Evolutionary conservation across 31 red algal species (phyloP).

Genomic region (Odonthalia washingtoniensis): DNA sequence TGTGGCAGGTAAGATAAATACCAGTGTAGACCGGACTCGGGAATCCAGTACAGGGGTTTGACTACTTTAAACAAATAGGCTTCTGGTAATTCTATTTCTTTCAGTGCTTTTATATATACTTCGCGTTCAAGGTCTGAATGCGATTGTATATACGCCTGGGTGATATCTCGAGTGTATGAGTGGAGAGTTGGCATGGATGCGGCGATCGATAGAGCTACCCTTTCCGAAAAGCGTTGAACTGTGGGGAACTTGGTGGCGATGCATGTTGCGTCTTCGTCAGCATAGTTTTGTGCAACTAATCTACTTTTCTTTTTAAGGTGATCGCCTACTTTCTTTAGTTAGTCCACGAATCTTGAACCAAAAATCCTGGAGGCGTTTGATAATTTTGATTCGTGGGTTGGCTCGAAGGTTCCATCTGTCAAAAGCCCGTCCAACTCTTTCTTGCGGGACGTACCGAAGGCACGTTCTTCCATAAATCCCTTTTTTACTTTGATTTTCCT

Average conservation of each 20-base stretch:
- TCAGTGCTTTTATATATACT: background rate
- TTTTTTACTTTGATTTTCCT: too few species aligned
- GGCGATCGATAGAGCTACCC: background rate
- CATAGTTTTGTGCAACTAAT: conserved; percentile 13
- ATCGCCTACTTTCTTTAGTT: background rate
- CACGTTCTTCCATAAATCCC: too few species aligned
- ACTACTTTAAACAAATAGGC: background rate
- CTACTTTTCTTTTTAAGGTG: background rate
- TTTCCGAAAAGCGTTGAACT: background rate
- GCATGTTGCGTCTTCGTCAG: background rate
- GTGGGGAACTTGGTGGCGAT: background rate
- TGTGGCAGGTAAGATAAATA: background rate
- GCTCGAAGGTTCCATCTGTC: background rate
- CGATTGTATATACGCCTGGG: conserved; percentile 14
- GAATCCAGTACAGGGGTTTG: background rate
- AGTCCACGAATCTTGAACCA: background rate
- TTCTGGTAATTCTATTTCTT: background rate
- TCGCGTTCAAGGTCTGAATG: background rate
- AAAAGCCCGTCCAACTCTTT: background rate
- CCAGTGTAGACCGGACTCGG: background rate
- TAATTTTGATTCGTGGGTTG: background rate
- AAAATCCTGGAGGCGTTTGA: background rate
- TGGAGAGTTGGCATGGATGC: background rate
- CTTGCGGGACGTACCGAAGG: too few species aligned
- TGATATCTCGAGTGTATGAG: background rate